Base-by-base conservation (phyloP, 192 early-diverging fungal genomes). In the Dimargaris xerosporica region DNA sequence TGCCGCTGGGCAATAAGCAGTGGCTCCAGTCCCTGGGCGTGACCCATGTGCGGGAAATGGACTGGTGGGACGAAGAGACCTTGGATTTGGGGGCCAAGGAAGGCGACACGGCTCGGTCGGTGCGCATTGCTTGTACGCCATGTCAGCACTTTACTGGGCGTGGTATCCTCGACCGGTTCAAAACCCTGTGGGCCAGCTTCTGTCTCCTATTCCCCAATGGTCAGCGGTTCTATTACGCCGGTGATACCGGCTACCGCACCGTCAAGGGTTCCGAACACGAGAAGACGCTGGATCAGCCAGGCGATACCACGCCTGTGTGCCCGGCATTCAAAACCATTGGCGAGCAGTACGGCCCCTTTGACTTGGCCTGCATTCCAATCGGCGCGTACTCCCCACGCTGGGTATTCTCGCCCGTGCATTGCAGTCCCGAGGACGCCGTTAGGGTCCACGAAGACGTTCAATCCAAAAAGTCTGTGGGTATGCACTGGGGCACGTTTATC, bases 401-500 rank as follows among this genome's bases (percentile, higher is more conserved):
- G 67, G 23, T 77, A 51, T 74, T 91, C 75, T 82, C 80, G 2
- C 70, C 80, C 10, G 75, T 90, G 63, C 91, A 93, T 68, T 85
- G 79, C 59, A 77, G 74, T n/a, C 87, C 89, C 3, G 82, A 88
- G 61, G 89, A 91, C 64, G 84, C 88, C 5, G 85, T 91, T 6
- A 68, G 82, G 12, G 74, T 94, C 29, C 91, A 94, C 64, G 70
- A 82, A 62, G 87, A 91, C 62, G 70, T 90, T 45, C 59, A 73
- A 42, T 82, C 84, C 15, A 79, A 75, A 58, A 76, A 76, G 28
- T 80, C 77, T 13, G 71, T 91, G 29, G 88, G 80, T 11, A 89
- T 91, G 68, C 91, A 94, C 65, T 91, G 89, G 89, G 88, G 88
- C 11, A 88, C 88, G 15, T 93, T 86, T 79, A 62, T 78, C 4